Base-by-base conservation (phyloP, 1,284 basidiomycete species). In the Malassezia yamatoensis region DNA sequence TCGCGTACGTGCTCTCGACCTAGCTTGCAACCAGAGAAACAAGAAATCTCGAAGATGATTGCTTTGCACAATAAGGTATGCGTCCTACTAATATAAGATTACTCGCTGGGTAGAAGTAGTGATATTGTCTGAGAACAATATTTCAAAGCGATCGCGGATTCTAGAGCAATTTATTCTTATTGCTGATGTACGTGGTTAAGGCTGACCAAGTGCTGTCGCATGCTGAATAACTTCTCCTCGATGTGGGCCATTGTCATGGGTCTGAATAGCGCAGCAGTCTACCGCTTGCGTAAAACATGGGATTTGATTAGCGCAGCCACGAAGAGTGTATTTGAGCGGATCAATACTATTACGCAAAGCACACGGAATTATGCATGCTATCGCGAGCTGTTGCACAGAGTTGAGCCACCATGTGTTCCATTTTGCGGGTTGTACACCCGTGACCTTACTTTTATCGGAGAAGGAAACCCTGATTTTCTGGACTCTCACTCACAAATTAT, bases 211-310 rank as follows among this genome's bases (percentile, higher is more conserved):
- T 86, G 87, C 44, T 98, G 93, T 77, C 84, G 89, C 46, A 76
- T 78, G 15, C 77, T 98, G 62, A 87, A 93, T 73, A 99, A 98
- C 76, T 98, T 89, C 77, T 93, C 90, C 12, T 87, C 86, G 12
- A 87, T 96, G 83, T 89, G 90, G 68, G 90, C 93, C 32, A 89
- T 99, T 53, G 84, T 94, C 10, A 93, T 90, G 4, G 94, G 90
- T 2, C 80, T 98, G 50, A 96, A 96, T 68, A 90, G 88, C 8
- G 87, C 90, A 33, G 90, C 90, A 5, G 90, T 99, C 61, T 83
- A 88, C 61, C 83, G 94, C 10, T 78, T 98, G 61, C 90, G 90
- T 70, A 83, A 90, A 49, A 96, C 94, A 2, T 98, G 94, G 94
- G 89, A 91, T 64, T 84, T 85, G 76, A 84, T 93, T 56, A 83